phyloP scores from a whole-genome alignment of 169 alveolate species.

The Plasmodium inui region DNA sequence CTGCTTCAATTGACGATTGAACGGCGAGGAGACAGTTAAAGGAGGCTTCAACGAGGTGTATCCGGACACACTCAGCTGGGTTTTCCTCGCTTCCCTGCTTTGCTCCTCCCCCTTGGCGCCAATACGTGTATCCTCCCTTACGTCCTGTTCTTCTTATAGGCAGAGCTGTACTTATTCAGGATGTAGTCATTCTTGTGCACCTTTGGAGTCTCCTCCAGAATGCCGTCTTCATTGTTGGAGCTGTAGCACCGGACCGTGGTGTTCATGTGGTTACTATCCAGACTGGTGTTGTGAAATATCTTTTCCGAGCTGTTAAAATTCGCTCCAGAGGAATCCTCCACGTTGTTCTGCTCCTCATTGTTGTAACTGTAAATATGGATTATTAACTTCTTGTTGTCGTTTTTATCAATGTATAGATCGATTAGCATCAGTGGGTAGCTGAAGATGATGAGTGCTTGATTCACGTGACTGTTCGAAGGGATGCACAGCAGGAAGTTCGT shows the following conservation, averaged over 20 bases:
- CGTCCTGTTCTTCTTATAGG: constrained; percentile 65
- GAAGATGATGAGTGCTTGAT: constrained; percentile 52
- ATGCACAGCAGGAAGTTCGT: constrained; percentile 50
- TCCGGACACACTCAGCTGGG: neutral
- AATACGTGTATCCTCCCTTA: neutral
- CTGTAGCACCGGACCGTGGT: constrained; percentile 29
- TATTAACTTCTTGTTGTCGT: constrained; percentile 61
- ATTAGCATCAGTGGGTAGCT: constrained; percentile 67
- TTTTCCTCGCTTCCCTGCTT: too few species aligned
- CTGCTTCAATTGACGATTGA: neutral
- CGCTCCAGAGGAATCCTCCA: neutral
- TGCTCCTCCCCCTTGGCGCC: neutral
- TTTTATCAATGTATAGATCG: constrained; percentile 65
- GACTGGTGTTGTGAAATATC: constrained; percentile 3
- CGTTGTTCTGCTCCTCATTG: constrained; percentile 31
- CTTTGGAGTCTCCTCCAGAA: constrained; percentile 2
- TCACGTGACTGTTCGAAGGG: constrained; percentile 64
- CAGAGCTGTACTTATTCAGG: constrained; percentile 25
- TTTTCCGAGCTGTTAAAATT: constrained; percentile 69
- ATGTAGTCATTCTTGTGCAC: constrained; percentile 53
- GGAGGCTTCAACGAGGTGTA: neutral
- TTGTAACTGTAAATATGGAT: constrained; percentile 48
- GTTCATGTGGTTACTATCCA: constrained; percentile 17
- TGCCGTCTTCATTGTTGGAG: constrained; percentile 48
- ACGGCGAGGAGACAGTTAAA: neutral